Conservation (phyloP, 2,329 filamentous ascomycete genomes). For the Pseudogymnoascus sp. region DNA sequence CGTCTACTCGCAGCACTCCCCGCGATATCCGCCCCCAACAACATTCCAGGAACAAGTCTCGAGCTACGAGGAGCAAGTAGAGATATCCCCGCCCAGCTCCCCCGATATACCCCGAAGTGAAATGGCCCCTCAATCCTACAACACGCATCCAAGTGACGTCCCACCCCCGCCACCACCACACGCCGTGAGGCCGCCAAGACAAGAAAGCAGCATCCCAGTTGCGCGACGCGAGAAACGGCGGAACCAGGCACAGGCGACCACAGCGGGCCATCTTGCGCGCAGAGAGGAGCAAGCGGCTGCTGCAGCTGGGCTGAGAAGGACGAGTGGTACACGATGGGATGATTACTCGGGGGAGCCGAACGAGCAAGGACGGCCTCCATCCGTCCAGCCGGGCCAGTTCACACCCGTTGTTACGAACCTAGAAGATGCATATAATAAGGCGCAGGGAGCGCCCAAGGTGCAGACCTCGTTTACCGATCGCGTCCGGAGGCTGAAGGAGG, state of each 20-base stretch:
- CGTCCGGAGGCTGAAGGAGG: slow-evolving; percentile 36
- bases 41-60: slow-evolving; percentile 13
- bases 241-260: slow-evolving; percentile 21
- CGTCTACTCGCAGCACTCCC: slow-evolving; percentile 51
- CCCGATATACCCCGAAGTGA: slow-evolving; percentile 23
- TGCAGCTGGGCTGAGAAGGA: slow-evolving; percentile 22
- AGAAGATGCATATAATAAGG: slow-evolving; percentile 22
- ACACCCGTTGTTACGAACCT: slow-evolving; percentile 27
- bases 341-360: slow-evolving; percentile 58
- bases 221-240: slow-evolving; percentile 26
- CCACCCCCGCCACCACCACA: background rate
- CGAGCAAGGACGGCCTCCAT: slow-evolving; percentile 46
- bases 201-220: slow-evolving; percentile 27
- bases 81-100: slow-evolving; percentile 39
- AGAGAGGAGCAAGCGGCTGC: slow-evolving; percentile 16
- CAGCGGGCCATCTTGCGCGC: background rate
- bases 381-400: slow-evolving; percentile 48
- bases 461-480: slow-evolving; percentile 38
- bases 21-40: slow-evolving; percentile 20
- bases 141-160: background rate
- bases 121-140: background rate
- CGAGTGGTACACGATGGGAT: slow-evolving; percentile 45
- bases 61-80: slow-evolving; percentile 19
- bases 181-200: slow-evolving; percentile 13
- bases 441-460: slow-evolving; percentile 25